Evolutionary conservation across 257 asterid species (phyloP), one percentile per base, ranked within the genome.

Genomic region (Coffea canephora): DNA sequence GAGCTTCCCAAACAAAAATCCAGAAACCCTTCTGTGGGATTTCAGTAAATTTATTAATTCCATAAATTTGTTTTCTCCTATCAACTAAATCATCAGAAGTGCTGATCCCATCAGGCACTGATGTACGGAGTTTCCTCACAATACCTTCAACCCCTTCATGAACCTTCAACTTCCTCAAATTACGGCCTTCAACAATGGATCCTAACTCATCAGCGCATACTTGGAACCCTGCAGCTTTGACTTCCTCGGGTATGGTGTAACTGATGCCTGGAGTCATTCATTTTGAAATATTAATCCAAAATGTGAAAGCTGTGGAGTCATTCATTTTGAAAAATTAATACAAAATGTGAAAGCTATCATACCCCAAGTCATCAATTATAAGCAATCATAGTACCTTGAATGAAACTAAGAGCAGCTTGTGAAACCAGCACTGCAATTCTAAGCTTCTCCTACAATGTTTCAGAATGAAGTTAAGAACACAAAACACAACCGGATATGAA

Each of bases 1-100:
- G 91, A 77, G 98, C 97, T 90, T 93, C 98, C 98, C 98, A 91
- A 59, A 93, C 93, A 61, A 85, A 91, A 76, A 90, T 79, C 98
- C 97, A 93, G 81, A 89, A 93, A 18, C 98, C 92, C 91, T 90
- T 91, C 21, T 92, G 68, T 3, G 98, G 98, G 84, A 86, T 88
- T 88, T 93, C 98, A 5, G 91, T 83, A 84, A 93, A 93, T 87
- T 85, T 93, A 74, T 93, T 93, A 78, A 91, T 80, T 76, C 98
- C 98, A 77, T 84, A 91, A 50, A 84, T 81, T 74, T 87, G 89
- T 83, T 85, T 90, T 82, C 96, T 86, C 69, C 76, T 84, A 48
- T 52, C 86, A 74, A 93, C 85, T 25, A 78, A 86, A 76, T 89
- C 96, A 31, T 84, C 93, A 0, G 93, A 83, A 79, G 85, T 79